Percentiles rank a stretch among this genome's conserved stretches.
These are phyloP conservation scores for Fusarium keratoplasticum DNA, from an alignment of 2,329 filamentous ascomycete species.

Conservation along the genomic window DNA sequence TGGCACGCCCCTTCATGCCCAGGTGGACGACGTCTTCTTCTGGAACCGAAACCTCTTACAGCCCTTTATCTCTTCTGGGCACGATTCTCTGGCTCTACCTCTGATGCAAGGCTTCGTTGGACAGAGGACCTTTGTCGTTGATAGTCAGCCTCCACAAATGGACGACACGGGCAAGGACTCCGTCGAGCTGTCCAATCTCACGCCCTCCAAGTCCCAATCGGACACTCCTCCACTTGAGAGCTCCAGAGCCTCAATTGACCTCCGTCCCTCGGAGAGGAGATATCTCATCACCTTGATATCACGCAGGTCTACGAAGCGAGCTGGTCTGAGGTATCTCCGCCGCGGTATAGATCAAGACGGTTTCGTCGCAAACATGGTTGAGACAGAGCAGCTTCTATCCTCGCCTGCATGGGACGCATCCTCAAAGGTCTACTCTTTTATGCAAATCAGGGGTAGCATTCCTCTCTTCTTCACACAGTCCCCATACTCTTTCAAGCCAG, in stretches of 20 bases:
- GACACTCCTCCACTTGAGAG: constrained; percentile 42
- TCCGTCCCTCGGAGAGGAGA: constrained; percentile 62
- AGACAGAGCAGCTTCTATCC: constrained; percentile 94
- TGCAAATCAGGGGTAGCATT: constrained; percentile 91
- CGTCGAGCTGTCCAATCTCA: constrained; percentile 58
- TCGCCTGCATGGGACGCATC: constrained; percentile 72
- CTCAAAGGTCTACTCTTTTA: constrained; percentile 80
- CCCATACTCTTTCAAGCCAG: constrained; percentile 91
- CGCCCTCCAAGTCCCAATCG: constrained; percentile 43
- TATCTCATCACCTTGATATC: constrained; percentile 92
- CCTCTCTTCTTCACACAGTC: constrained; percentile 96
- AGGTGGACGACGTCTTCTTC: constrained; percentile 84
- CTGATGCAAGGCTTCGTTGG: constrained; percentile 96
- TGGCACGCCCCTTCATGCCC: constrained; percentile 71
- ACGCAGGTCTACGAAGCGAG: constrained; percentile 85
- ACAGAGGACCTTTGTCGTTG: constrained; percentile 82
- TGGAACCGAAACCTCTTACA: constrained; percentile 86
- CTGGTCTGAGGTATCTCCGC: constrained; percentile 89
- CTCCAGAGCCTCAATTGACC: constrained; percentile 51
- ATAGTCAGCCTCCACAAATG: constrained; percentile 67
- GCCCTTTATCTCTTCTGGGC: constrained; percentile 79
- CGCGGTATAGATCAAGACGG: constrained; percentile 92
- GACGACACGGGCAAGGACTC: constrained; percentile 61
- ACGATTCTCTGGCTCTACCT: constrained; percentile 79
- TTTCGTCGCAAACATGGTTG: constrained; percentile 88